Base-by-base conservation (phyloP, 2,329 filamentous ascomycete genomes). In the Calonectria crousiana region DNA sequence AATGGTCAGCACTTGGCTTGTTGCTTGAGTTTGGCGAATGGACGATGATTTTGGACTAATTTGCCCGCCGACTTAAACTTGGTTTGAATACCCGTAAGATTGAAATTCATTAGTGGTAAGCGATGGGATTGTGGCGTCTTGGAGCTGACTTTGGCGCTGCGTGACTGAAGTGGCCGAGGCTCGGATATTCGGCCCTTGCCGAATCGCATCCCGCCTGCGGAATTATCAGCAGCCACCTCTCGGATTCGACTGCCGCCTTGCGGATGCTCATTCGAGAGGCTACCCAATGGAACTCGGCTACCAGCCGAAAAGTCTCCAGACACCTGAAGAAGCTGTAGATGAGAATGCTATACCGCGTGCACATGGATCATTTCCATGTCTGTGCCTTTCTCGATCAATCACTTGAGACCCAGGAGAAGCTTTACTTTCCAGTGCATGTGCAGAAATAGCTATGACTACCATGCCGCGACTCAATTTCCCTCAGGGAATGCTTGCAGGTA, bases 401-500 rank as follows among this genome's bases (percentile, higher is more conserved):
- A 13, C n/a, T 1, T 20, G 13, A n/a, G 44, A 47, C 9, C 13
- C 10, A 23, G 23, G 4, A 20, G 23, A 36, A 23, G 6, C 38
- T 38, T 26, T 20, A 3, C 9, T 60, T 16, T 16, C 20, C 32
- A 36, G 14, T 9, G 30, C 10, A n/a, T n/a, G 3, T 6, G n/a
- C 14, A 10, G 14, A 2, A 28, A 47, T 5, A 51, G 62, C 6
- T 20, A 74, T 74, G 72, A 53, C 26, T 62, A 26, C 41, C 9
- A 53, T 8, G 26, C 67, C 71, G 14, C 44, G 60, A 51, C 71
- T 73, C 23, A 73, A 73, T 20, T 73, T 73, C n/a, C 67, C 71
- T 6, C 66, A 73, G 11, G 71, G 71, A 28, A 73, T 73, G 71
- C 58, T 73, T 10, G 38, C 56, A 44, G 66, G 71, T 73, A 52